Conservation (phyloP, 352 stramenopile genomes). For the Pilasporangium apinafurcum region DNA sequence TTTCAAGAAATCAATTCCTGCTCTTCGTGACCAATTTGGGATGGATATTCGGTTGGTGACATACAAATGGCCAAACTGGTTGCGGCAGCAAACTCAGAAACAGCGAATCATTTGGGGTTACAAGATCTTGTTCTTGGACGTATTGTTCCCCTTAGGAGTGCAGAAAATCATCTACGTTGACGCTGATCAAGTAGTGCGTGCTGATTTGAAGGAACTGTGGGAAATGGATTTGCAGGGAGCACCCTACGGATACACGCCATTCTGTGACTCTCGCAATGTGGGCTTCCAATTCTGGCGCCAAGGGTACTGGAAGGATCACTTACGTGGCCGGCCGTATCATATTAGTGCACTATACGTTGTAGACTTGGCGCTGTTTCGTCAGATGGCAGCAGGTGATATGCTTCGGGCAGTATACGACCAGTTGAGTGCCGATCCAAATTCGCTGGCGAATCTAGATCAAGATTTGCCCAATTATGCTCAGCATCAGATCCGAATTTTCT, state of each 20-base stretch:
- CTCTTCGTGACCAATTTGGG: slow-evolving; percentile 89
- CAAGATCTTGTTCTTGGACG: slow-evolving; percentile 99
- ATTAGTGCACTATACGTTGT: slow-evolving; percentile 99
- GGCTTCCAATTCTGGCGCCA: slow-evolving; percentile 98
- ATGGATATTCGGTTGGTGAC: slow-evolving; percentile 99
- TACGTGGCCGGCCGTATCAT: slow-evolving; percentile 97
- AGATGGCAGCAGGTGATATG: slow-evolving; percentile 93
- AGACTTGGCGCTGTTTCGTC: slow-evolving; percentile 94
- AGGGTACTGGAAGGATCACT: slow-evolving; percentile 98
- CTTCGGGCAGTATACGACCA: slow-evolving; percentile 96
- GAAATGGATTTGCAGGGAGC: slow-evolving; percentile 96
- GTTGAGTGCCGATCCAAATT: slow-evolving; percentile 97
- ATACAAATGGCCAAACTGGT: slow-evolving; percentile 99
- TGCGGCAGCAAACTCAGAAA: slow-evolving; percentile 98
- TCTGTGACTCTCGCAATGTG: slow-evolving; percentile 96
- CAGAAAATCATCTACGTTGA: slow-evolving; percentile 99
- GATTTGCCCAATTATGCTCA: slow-evolving; percentile 99
- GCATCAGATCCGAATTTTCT: slow-evolving; percentile 96
- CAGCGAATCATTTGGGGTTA: slow-evolving; percentile 99
- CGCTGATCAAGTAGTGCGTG: slow-evolving; percentile 97
- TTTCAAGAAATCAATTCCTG: slow-evolving; percentile 95
- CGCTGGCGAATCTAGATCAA: slow-evolving; percentile 98
- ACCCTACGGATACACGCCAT: slow-evolving; percentile 98
- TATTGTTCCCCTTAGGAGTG: slow-evolving; percentile 98
- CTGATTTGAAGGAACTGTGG: slow-evolving; percentile 98